phyloP scores from a whole-genome alignment of 441 rosid species.

The Populus hybrid region DNA sequence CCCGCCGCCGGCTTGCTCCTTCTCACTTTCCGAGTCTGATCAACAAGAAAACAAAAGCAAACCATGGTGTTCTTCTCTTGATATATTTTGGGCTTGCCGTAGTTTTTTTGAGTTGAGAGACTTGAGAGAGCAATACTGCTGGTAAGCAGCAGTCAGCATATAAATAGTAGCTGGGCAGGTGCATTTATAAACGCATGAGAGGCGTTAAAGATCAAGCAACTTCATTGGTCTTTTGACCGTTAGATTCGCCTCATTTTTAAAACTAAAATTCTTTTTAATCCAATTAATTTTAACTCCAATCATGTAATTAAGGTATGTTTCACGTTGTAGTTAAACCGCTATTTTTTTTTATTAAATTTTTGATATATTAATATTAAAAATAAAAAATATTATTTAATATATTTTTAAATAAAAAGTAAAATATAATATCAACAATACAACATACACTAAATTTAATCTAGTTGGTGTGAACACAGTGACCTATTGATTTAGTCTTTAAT shows the following conservation, averaged over 20 bases:
- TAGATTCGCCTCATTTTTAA: background rate
- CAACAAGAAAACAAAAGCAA: constrained; percentile 76
- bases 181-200: background rate
- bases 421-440: fast-evolving
- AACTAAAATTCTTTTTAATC: background rate
- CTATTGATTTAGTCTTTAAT: fast-evolving
- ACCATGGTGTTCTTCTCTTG: constrained; percentile 39
- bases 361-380: too few species aligned
- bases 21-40: constrained; percentile 65
- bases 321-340: too few species aligned
- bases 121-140: background rate
- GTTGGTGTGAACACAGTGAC: fast-evolving
- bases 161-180: too few species aligned
- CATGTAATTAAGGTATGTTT: too few species aligned
- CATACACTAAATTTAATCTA: too few species aligned
- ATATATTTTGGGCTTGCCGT: too few species aligned
- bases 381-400: too few species aligned
- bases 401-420: too few species aligned
- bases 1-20: constrained; percentile 89
- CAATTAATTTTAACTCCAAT: too few species aligned
- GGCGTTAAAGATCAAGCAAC: constrained; percentile 22
- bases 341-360: too few species aligned
- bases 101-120: background rate
- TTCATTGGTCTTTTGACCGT: background rate
- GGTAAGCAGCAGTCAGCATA: background rate